phyloP scores from a whole-genome alignment of 345 rosid species.

The Turritis glabra region DNA sequence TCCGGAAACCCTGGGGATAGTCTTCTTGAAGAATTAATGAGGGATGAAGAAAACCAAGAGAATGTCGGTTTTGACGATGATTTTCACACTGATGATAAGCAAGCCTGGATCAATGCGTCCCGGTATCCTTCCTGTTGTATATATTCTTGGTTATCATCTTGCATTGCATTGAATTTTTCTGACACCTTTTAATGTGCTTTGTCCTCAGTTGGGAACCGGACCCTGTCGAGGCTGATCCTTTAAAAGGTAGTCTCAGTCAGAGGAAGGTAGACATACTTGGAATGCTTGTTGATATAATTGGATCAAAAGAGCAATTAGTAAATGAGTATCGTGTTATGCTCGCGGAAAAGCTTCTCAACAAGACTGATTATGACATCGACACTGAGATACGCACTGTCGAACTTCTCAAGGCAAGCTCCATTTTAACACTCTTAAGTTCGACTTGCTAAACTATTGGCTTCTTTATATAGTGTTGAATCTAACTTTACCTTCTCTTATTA shows the following conservation, averaged over 20 bases:
- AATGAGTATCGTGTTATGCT: conserved; percentile 96
- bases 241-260: conserved; percentile 74
- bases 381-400: conserved; percentile 92
- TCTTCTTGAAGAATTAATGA: conserved; percentile 95
- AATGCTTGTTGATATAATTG: conserved; percentile 93
- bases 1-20: conserved; percentile 87
- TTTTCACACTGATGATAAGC: conserved; percentile 82
- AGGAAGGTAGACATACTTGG: conserved; percentile 91
- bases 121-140: conserved; percentile 44
- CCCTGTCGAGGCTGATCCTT: conserved; percentile 89
- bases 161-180: conserved; percentile 6
- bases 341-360: conserved; percentile 95
- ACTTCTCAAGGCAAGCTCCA: conserved; percentile 79
- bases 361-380: conserved; percentile 92
- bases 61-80: conserved; percentile 68
- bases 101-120: conserved; percentile 79
- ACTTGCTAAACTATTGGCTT: background rate
- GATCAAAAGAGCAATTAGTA: conserved; percentile 92
- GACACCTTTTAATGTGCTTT: conserved; percentile 10
- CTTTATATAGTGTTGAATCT: conserved; percentile 12
- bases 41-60: conserved; percentile 89
- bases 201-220: conserved; percentile 96
- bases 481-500: background rate
- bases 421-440: conserved; percentile 7
- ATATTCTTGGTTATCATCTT: conserved; percentile 9